Conservation (phyloP, 495 filamentous ascomycete genomes). For the Penicillium alfredii region DNA sequence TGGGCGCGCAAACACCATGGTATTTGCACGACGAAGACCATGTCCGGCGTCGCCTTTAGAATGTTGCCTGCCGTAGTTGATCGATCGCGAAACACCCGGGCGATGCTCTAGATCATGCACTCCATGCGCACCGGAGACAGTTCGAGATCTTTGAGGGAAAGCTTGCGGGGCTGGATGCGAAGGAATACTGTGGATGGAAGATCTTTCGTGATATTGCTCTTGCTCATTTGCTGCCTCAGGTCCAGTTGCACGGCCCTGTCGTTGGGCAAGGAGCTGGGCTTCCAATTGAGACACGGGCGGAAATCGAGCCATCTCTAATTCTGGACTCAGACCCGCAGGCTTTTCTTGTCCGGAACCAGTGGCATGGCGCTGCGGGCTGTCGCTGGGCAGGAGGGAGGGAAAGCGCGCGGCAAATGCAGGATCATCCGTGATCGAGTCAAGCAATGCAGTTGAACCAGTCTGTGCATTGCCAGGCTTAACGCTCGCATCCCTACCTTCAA, state of each 20-base stretch:
- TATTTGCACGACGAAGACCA: constrained; percentile 23
- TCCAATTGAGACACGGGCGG: constrained; percentile 43
- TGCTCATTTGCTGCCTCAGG: neutral
- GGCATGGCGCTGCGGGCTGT: constrained; percentile 1
- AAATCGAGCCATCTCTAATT: constrained; percentile 31
- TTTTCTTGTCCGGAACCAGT: constrained; percentile 1
- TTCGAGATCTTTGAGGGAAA: constrained; percentile 5
- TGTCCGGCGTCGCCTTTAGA: neutral
- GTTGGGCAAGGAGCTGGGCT: constrained; percentile 33
- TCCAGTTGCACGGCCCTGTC: neutral
- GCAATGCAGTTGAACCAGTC: constrained; percentile 7
- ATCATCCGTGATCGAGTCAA: constrained; percentile 19
- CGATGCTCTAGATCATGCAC: no score
- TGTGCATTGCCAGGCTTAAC: neutral
- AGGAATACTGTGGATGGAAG: neutral
- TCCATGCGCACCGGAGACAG: neutral
- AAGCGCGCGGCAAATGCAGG: constrained; percentile 24
- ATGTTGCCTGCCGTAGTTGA: no score
- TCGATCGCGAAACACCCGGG: no score
- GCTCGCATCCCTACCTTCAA: no score
- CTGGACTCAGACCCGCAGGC: constrained; percentile 17
- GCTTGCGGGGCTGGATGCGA: neutral
- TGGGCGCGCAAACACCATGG: constrained; percentile 12
- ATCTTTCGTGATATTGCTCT: neutral
- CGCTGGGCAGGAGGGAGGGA: constrained; percentile 25